A percentile compares a stretch with the other conserved stretches of the same genome.
phyloP scores from a whole-genome alignment of 495 filamentous ascomycete genomes.

The Penicillium steckii region DNA sequence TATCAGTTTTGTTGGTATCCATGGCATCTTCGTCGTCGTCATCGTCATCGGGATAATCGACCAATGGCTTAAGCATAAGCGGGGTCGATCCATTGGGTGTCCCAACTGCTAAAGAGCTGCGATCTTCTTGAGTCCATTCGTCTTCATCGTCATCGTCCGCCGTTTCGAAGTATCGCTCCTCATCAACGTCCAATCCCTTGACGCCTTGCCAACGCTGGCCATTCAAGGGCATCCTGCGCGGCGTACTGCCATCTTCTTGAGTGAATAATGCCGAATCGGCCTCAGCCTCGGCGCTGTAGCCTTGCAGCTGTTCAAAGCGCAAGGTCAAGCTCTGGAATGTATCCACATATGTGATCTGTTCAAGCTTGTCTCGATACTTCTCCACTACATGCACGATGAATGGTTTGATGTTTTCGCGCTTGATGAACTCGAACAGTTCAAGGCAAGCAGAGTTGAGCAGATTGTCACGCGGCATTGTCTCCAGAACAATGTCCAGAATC shows the following conservation, averaged over 20 bases:
- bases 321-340: conserved; percentile 75
- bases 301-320: conserved; percentile 78
- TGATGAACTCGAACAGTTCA: conserved; percentile 91
- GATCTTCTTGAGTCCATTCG: conserved; percentile 39
- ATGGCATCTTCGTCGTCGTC: conserved; percentile 63
- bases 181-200: conserved; percentile 79
- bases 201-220: conserved; percentile 73
- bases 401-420: conserved; percentile 77
- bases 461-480: conserved; percentile 95
- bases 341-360: conserved; percentile 78
- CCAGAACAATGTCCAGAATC: conserved; percentile 82
- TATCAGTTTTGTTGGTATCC: conserved; percentile 46
- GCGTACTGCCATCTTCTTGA: conserved; percentile 48
- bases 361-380: conserved; percentile 79
- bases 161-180: conserved; percentile 94
- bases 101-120: conserved; percentile 21
- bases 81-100: conserved; percentile 46
- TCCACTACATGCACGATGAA: conserved; percentile 84
- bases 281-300: conserved; percentile 59
- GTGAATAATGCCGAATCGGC: conserved; percentile 54
- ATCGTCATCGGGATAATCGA: conserved; percentile 90
- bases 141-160: conserved; percentile 84
- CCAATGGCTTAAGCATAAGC: conserved; percentile 68
- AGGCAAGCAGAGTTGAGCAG: conserved; percentile 93
- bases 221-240: conserved; percentile 55